These are phyloP conservation scores for Parasitella parasitica DNA, from an alignment of 371 early-diverging fungal genomes.

Conservation along the genomic window DNA sequence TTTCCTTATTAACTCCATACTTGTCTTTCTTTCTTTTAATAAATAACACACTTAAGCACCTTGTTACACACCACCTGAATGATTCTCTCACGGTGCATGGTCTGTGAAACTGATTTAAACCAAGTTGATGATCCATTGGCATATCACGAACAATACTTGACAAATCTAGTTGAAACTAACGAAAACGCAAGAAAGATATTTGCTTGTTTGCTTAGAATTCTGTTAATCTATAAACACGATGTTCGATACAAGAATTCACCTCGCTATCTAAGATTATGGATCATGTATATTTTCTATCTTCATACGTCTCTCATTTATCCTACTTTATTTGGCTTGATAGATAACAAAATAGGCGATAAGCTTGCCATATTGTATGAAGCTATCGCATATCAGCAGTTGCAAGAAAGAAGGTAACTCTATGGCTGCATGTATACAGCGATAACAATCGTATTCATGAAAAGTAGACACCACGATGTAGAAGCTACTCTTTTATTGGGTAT, in stretches of 20 bases:
- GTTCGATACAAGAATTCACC: slow-evolving; percentile 11
- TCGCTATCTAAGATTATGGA: slow-evolving; percentile 35
- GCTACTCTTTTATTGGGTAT: slow-evolving; percentile 20
- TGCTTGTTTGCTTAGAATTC: neutral
- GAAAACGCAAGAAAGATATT: neutral
- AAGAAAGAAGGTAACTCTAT: slow-evolving; percentile 1
- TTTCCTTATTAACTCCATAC: neutral
- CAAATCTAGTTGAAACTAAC: neutral
- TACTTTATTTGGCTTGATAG: slow-evolving; percentile 23
- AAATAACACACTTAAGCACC: neutral
- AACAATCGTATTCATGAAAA: neutral
- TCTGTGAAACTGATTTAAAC: neutral
- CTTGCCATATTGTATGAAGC: slow-evolving; percentile 30
- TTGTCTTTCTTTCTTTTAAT: neutral
- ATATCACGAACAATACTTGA: slow-evolving; percentile 5
- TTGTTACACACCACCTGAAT: neutral
- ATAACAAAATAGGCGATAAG: slow-evolving; percentile 30
- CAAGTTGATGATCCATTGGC: slow-evolving; percentile 13
- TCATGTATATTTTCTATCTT: slow-evolving; percentile 27
- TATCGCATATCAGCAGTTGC: slow-evolving; percentile 17
- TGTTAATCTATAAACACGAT: slow-evolving; percentile 6
- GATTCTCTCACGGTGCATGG: slow-evolving; percentile 3
- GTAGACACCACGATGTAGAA: slow-evolving; percentile 19
- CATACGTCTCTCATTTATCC: slow-evolving; percentile 3
- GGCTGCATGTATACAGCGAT: neutral